Base-by-base conservation (phyloP, 2,329 filamentous ascomycete species). In the Calonectria ilicicola region DNA sequence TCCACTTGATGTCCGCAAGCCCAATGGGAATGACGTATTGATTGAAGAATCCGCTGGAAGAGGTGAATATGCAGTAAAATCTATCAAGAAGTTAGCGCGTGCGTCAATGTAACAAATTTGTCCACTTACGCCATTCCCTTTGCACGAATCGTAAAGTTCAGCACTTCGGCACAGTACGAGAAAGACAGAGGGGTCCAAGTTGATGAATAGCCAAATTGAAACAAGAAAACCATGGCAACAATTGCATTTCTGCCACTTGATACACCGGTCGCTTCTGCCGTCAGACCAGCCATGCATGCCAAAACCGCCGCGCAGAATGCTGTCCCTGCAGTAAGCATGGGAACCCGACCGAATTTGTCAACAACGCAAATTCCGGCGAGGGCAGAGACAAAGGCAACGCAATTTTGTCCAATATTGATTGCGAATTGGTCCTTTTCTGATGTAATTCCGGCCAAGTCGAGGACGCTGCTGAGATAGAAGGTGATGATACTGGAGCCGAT, bases 151-250 rank as follows among this genome's bases (percentile, higher is more conserved):
- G 70, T 72, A 38, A 72, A 72, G 26, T 72, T 72, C 42, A 72
- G 70, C 32, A 72, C 44, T 46, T 72, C 70, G 17, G 70, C 70
- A 9, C 70, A 72, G 44, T 72, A 72, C 7, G 70, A 72, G 44
- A 72, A 72, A 23, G 70, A 72, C 5, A 72, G 15, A 15, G 70
- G 70, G 14, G 70, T 71, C 71, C 71, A 73, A 3, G 67, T 73
- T 8, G 67, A 73, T 2, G 71, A 73, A 23, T 73, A 73, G 23
- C 71, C 71, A n/a, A 73, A 64, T 42, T 73, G 71, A 38, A 73
- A 73, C n/a, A 73, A 44, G 44, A 70, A 73, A 4, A 73, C 51
- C 71, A 73, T 73, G 12, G 71, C 71, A n/a, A 73, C 66, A n/a
- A 73, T 70, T 1, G 53, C 71, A 12, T 70, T 70, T 6, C 71